Evolutionary conservation across 2,329 filamentous ascomycete species (phyloP), one percentile per base, ranked within the genome.

Genomic region (Pseudopyricularia javanii): DNA sequence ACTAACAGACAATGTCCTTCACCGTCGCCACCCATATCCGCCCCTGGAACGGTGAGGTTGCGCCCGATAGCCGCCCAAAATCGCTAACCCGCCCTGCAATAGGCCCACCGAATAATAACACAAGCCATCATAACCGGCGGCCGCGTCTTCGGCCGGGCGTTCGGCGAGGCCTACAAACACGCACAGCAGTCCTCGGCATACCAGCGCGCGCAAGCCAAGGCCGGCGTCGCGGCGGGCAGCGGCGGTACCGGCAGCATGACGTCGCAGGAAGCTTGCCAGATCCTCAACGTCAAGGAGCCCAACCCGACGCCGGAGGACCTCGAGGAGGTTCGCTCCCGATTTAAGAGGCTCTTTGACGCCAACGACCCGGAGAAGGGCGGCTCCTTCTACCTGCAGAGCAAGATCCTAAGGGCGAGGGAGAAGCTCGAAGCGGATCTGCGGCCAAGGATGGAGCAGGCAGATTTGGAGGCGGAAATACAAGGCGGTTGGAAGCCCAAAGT

Each of bases 381-480:
- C 52, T 96, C 90, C 63, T 98, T 98, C 71, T 98, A 98, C 70
- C 76, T 98, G 49, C 93, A 98, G 72, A 97, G 91, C 76, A 98
- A 98, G 73, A 82, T 98, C 53, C 71, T 97, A 60, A 78, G 93
- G 57, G 93, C 93, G 54, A 81, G 91, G 62, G 91, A 98, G 72
- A 77, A 93, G 58, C 86, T 98, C 71, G 91, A 97, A 73, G 78
- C 85, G 62, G 91, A 98, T 70, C 73, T 93, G 40, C 77, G 83
- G 58, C 82, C 86, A 55, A 79, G 83, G 55, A 75, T 82, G 62
- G 84, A 88, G 65, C 82, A 84, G 65, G 77, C 79, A 14, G 82
- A 83, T 60, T 75, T 82, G 62, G 89, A 95, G 64, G 83, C 85
- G 53, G 90, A 95, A 68, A 62, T 86, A 52, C 82, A 85, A 65